Evolutionary conservation across 306 rosid genomes (phyloP).

Genomic region (Castanopsis chinensis): DNA sequence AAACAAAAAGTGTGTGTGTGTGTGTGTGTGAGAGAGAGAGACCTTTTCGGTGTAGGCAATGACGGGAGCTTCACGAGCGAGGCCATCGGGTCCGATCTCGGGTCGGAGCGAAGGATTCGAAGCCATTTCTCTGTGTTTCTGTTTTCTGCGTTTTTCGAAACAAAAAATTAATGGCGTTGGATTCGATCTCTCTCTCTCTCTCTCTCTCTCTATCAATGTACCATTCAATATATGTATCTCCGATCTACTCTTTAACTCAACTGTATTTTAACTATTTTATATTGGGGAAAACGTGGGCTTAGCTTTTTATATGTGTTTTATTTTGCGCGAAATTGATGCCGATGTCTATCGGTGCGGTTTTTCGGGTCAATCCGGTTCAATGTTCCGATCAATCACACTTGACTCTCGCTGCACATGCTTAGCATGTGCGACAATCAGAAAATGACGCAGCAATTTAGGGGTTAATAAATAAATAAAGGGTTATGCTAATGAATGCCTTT

Average conservation of each 20-base stretch:
- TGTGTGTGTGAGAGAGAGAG: background rate
- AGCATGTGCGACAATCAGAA: background rate
- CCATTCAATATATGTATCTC: too few species aligned
- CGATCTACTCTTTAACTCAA: background rate
- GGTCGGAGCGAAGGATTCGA: constrained; percentile 57
- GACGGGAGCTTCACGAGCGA: constrained; percentile 68
- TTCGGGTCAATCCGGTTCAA: background rate
- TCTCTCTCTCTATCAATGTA: too few species aligned
- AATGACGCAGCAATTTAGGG: constrained; percentile 1
- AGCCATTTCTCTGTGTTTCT: constrained; percentile 47
- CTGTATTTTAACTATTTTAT: background rate
- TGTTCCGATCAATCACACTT: background rate
- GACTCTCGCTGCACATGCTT: background rate
- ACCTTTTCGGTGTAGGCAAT: constrained; percentile 92
- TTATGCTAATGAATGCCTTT: too few species aligned
- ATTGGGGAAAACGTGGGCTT: background rate
- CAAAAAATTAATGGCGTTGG: background rate
- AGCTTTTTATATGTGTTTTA: background rate
- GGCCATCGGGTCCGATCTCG: constrained; percentile 93
- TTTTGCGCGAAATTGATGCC: background rate
- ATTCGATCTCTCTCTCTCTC: too few species aligned
- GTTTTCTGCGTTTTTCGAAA: background rate
- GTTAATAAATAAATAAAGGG: too few species aligned
- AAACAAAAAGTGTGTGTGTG: background rate
- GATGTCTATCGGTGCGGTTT: background rate